Base-by-base conservation (phyloP, 1,284 basidiomycete genomes). In the Marasmius tenuissimus region DNA sequence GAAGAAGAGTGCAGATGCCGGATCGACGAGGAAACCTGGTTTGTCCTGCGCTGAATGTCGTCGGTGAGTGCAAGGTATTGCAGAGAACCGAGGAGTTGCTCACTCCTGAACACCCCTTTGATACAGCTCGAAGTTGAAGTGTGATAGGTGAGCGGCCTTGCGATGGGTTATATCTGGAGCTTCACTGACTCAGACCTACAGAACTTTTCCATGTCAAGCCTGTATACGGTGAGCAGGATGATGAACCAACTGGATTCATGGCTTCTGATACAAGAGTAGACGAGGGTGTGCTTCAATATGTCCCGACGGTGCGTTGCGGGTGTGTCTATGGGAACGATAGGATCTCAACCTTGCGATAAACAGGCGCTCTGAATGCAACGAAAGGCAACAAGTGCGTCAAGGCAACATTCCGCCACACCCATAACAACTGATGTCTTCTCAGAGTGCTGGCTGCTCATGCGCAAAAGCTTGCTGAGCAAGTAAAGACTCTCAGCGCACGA, bases 11-110 rank as follows among this genome's bases (percentile, higher is more conserved):
- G 51, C 10, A n/a, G 59, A 60, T 27, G 18, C 35, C 11, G 50
- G 50, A 35, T 27, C 38, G 10, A 10, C 9, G 16, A 60, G 52
- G 52, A 76, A 73, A 66, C 56, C 69, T 33, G 75, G 73, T 1
- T 68, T 81, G 37, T 82, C 82, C 16, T 84, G 82, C 65, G 81
- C 82, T 53, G 82, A 84, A 68, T 84, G 82, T 68, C 75, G 82
- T 53, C 75, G 82, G 81, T 81, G 60, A 39, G 73, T 62, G 48
- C 45, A 49, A 14, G 7, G 12, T 4, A 38, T 51, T 27, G 18
- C 34, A n/a, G 27, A 8, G n/a, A 20, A 9, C 6, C 6, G 11
- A 14, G 20, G 9, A 27, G 20, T 51, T 51, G 9, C 58, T 35
- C 27, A 60, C 58, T 18, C 20, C 37, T 37, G 16, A 50, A 35